Evolutionary conservation across 1,139 yeast species (phyloP).

Genomic region (Suhomyces taliae): DNA sequence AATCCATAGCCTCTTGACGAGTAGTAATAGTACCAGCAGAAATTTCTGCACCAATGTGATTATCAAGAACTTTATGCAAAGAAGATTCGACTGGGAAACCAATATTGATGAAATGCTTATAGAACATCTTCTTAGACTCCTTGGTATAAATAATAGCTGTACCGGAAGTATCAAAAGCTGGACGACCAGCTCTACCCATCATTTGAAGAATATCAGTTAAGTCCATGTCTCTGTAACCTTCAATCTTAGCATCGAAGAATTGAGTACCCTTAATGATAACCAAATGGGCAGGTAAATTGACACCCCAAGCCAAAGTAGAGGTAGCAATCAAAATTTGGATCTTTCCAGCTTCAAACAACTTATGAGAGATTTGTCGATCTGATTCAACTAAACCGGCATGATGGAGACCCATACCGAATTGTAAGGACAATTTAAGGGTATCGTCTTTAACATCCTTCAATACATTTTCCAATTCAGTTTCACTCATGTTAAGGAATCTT

Average conservation of each 20-base stretch:
- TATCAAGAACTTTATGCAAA: slow-evolving; percentile 85
- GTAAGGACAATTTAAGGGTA: slow-evolving; percentile 77
- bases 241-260: slow-evolving; percentile 78
- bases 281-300: slow-evolving; percentile 90
- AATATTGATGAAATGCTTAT: slow-evolving; percentile 88
- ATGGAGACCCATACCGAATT: slow-evolving; percentile 95
- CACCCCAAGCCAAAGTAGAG: slow-evolving; percentile 97
- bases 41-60: slow-evolving; percentile 96
- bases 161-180: slow-evolving; percentile 94
- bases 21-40: slow-evolving; percentile 81
- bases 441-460: slow-evolving; percentile 80
- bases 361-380: slow-evolving; percentile 86
- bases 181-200: slow-evolving; percentile 97
- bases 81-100: slow-evolving; percentile 99
- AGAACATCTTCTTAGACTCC: slow-evolving; percentile 86
- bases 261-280: slow-evolving; percentile 95
- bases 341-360: slow-evolving; percentile 78
- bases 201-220: slow-evolving; percentile 86
- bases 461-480: slow-evolving; percentile 66
- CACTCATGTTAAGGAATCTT: slow-evolving; percentile 76
- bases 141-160: slow-evolving; percentile 93
- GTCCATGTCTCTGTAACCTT: slow-evolving; percentile 83
- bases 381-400: slow-evolving; percentile 96
- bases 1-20: slow-evolving; percentile 88
- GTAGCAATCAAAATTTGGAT: slow-evolving; percentile 92